These are phyloP conservation scores for Cryptosporidium viatorum DNA, from an alignment of 169 alveolate genomes.

Conservation along the genomic window DNA sequence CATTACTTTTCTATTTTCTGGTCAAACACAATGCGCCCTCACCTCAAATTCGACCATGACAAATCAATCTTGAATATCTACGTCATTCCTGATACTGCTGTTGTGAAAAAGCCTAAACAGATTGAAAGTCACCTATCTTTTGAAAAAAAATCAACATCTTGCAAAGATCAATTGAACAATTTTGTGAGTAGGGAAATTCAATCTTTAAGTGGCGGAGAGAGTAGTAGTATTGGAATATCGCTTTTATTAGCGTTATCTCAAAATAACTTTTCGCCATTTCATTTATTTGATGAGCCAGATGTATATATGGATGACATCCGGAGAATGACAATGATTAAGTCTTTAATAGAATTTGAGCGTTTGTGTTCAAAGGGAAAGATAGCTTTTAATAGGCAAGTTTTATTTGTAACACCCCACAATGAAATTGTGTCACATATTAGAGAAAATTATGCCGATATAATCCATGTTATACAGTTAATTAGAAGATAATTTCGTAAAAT, in stretches of 20 bases:
- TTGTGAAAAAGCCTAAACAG: background rate
- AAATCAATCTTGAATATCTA: constrained; percentile 28
- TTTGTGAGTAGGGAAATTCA: constrained; percentile 74
- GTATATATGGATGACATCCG: constrained; percentile 82
- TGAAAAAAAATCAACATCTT: background rate
- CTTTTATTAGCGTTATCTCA: constrained; percentile 79
- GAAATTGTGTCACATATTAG: constrained; percentile 31
- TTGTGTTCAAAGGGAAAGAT: constrained; percentile 18
- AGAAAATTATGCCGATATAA: constrained; percentile 36
- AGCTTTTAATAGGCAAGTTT: constrained; percentile 11
- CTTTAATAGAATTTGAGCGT: constrained; percentile 31
- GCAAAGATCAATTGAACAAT: background rate
- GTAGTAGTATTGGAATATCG: constrained; percentile 80
- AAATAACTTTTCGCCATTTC: constrained; percentile 78
- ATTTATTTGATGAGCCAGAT: constrained; percentile 80
- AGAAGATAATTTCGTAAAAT: background rate
- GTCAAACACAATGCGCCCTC: constrained; percentile 71
- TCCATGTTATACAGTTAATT: constrained; percentile 33
- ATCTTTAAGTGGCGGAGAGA: constrained; percentile 81
- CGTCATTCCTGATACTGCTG: constrained; percentile 67
- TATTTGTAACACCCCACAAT: constrained; percentile 60
- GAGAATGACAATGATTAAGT: constrained; percentile 74
- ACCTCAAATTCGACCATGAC: constrained; percentile 49
- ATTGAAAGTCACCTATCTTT: background rate
- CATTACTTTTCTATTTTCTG: constrained; percentile 57